Evolutionary conservation across 495 filamentous ascomycete genomes (phyloP), one percentile per base, ranked within the genome.

Genomic region (Platismatia glauca): DNA sequence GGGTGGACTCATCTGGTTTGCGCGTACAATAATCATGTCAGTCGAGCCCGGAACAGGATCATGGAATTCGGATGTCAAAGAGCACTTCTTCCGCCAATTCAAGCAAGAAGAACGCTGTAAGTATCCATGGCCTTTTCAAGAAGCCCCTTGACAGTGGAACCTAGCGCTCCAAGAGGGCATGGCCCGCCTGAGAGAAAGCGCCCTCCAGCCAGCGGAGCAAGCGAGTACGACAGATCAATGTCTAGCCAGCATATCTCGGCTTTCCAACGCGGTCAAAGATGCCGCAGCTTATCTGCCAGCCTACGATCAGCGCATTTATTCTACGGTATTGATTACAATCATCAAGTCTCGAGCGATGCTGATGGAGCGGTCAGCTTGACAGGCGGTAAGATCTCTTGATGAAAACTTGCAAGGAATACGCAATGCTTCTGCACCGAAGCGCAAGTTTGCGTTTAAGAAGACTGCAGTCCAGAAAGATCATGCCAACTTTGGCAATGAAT

Each of bases 41-140:
- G 20, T 27, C 35, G 16, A 48, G 20, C 33, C 39, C 41, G 39
- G 11, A 20, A 48, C 58, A 12, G n/a, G 29, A 46, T 55, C 34
- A 44, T 69, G 75, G 0, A 76, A 81, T 57, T 75, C 78, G 7
- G 72, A 74, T 11, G 71, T 85, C 53, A 91, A 90, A 58, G 86
- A 89, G 67, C 80, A 80, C 12, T 93, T 95, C 78, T 89, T 90
- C 71, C 84, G 84, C 64, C 85, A 88, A 71, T 94, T 93, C 66
- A 86, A 88, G 63, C 79, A 84, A 72, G 82, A 86, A 71, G 84
- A 87, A 64, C 84, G 82, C 18, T 79, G 89, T 90, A 78, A 64
- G 73, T 60, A 67, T n/a, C 59, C 55, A 43, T 68, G 55, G 69
- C 59, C 59, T 50, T 57, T 63, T 70, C 64, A 62, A 11, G 50